Evolutionary conservation across 169 alveolate species (phyloP).

Genomic region (Plasmodium billcollinsi): DNA sequence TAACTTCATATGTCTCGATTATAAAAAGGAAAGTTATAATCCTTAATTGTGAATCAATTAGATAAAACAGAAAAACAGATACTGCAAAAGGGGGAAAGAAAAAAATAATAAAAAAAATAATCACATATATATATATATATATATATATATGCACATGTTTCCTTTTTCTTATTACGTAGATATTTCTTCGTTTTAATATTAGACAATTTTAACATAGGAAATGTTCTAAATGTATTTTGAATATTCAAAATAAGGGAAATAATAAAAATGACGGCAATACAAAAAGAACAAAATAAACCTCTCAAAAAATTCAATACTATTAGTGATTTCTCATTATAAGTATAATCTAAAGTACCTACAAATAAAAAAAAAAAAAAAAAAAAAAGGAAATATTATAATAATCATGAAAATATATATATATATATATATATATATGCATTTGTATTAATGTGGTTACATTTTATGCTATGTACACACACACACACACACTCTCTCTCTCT

Average conservation of each 20-base stretch:
- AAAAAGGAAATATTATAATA: too few species aligned
- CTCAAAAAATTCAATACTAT: constrained; percentile 58
- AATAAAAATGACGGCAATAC: constrained; percentile 54
- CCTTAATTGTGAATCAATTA: constrained; percentile 74
- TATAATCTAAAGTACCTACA: constrained; percentile 53
- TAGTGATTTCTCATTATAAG: constrained; percentile 57
- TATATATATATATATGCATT: background rate
- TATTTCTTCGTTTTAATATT: constrained; percentile 63
- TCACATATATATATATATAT: background rate
- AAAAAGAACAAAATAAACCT: constrained; percentile 65
- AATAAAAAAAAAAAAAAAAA: background rate
- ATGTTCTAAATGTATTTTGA: constrained; percentile 60
- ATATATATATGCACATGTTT: constrained; percentile 2
- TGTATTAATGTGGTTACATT: too few species aligned
- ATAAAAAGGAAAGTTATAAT: constrained; percentile 71
- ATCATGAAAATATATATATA: background rate
- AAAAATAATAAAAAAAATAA: constrained; percentile 3
- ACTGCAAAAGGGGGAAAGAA: constrained; percentile 19
- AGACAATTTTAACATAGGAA: constrained; percentile 36
- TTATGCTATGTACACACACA: too few species aligned
- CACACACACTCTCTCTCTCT: too few species aligned
- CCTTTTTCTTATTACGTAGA: constrained; percentile 18
- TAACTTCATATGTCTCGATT: constrained; percentile 70
- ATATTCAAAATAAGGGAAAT: constrained; percentile 52
- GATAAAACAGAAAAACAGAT: constrained; percentile 54